Conservation (phyloP, 306 rosid species). For the Pachyrhizus erosus region DNA sequence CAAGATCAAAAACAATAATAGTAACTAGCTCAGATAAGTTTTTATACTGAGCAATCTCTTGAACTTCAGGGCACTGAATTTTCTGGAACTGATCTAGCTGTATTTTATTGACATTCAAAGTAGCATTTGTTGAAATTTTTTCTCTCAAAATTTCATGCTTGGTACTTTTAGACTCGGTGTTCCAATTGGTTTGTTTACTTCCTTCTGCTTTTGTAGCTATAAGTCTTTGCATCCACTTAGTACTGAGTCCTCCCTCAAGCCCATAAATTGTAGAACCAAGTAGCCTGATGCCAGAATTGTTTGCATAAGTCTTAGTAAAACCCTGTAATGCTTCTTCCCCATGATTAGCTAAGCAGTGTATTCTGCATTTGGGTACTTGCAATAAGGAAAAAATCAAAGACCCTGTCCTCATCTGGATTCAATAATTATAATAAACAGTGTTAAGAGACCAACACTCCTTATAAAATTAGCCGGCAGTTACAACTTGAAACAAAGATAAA, state of each 20-base stretch:
- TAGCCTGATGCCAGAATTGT: slow-evolving; percentile 45
- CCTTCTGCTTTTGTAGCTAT: slow-evolving; percentile 61
- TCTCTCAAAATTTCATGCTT: slow-evolving; percentile 54
- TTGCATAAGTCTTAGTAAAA: slow-evolving; percentile 42
- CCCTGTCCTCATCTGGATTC: slow-evolving; percentile 56
- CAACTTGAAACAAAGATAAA: too few relatives aligned
- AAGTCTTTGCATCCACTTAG: slow-evolving; percentile 61
- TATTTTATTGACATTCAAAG: slow-evolving; percentile 42
- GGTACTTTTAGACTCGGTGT: slow-evolving; percentile 43
- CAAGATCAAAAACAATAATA: slow-evolving; percentile 62
- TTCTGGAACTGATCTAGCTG: slow-evolving; percentile 48
- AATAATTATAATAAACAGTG: not conserved
- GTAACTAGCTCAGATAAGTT: slow-evolving; percentile 57
- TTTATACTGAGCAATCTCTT: slow-evolving; percentile 53
- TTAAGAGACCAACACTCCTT: slow-evolving; percentile 1
- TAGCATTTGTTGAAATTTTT: slow-evolving; percentile 43
- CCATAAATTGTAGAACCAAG: slow-evolving; percentile 47
- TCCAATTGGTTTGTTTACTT: slow-evolving; percentile 4
- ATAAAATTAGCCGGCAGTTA: slow-evolving; percentile 6
- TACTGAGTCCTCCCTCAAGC: slow-evolving; percentile 37
- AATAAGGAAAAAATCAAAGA: slow-evolving; percentile 55
- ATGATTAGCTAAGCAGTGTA: slow-evolving; percentile 47
- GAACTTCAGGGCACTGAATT: slow-evolving; percentile 44
- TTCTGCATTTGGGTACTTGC: slow-evolving; percentile 29
- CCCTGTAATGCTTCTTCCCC: slow-evolving; percentile 54